Evolutionary conservation across 352 stramenopile genomes (phyloP).

Genomic region (Globisporangium cystogenes): DNA sequence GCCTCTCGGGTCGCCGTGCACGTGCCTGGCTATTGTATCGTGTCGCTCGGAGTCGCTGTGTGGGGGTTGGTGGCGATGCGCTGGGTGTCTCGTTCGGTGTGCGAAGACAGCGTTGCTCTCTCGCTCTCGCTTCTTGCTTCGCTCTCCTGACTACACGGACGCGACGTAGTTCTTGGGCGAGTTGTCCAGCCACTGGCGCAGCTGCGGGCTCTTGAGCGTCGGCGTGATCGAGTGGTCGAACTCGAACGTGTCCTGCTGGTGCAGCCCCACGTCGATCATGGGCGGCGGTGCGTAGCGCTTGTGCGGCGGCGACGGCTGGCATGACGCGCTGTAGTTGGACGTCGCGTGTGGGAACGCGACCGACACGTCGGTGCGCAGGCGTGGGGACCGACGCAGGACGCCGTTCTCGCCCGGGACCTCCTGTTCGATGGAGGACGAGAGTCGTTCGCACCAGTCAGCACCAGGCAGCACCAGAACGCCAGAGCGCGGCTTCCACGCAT

Average conservation of each 20-base stretch:
- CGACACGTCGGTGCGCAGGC: constrained; percentile 75
- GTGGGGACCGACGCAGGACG: constrained; percentile 67
- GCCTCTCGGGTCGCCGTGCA: neutral
- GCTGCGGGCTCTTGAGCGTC: constrained; percentile 83
- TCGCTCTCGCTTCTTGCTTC: neutral
- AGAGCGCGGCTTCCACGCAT: no score
- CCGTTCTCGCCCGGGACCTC: constrained; percentile 66
- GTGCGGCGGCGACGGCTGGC: constrained; percentile 53
- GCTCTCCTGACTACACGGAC: constrained; percentile 39
- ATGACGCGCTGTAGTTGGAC: constrained; percentile 34
- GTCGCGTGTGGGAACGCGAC: constrained; percentile 71
- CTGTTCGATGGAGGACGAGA: constrained; percentile 23
- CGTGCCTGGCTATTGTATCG: neutral
- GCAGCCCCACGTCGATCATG: constrained; percentile 71
- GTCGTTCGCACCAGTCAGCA: no score
- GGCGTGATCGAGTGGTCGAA: constrained; percentile 83
- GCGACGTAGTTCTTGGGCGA: constrained; percentile 80
- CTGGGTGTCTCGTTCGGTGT: no score
- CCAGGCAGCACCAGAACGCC: no score
- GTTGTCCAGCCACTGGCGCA: constrained; percentile 78
- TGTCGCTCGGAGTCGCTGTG: neutral
- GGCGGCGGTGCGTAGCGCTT: constrained; percentile 64
- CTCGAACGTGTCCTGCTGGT: constrained; percentile 74
- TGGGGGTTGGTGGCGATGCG: neutral
- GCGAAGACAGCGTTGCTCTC: no score